A percentile compares a stretch with the other conserved stretches of the same genome.
Evolutionary conservation across 768 basidiomycete genomes (phyloP).

Genomic region (Mycena rosella): DNA sequence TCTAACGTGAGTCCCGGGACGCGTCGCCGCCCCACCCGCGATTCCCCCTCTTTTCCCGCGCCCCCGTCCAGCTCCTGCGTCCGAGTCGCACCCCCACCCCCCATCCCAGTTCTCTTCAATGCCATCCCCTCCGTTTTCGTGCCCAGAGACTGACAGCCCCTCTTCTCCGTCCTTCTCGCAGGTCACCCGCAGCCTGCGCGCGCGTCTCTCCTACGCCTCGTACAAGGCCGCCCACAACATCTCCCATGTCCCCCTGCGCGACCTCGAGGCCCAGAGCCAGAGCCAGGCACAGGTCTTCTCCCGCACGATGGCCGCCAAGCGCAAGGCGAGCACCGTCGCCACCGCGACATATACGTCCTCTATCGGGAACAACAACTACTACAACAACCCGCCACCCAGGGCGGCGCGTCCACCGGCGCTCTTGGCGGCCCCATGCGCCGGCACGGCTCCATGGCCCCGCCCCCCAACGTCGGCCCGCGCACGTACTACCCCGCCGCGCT

Average conservation of each 20-base stretch:
- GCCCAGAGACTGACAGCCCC: constrained; percentile 49
- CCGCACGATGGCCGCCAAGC: constrained; percentile 71
- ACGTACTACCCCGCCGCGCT: constrained; percentile 54
- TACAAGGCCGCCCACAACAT: constrained; percentile 87
- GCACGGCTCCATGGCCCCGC: constrained; percentile 62
- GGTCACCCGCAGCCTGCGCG: constrained; percentile 85
- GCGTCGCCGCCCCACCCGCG: constrained; percentile 56
- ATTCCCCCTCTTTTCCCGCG: constrained; percentile 36
- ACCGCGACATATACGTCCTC: constrained; percentile 27
- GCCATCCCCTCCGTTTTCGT: constrained; percentile 31
- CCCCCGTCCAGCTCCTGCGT: background rate
- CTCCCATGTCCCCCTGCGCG: constrained; percentile 72
- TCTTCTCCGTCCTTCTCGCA: constrained; percentile 57
- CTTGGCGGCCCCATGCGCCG: constrained; percentile 45
- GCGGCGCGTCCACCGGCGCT: constrained; percentile 48
- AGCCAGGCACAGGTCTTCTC: constrained; percentile 58
- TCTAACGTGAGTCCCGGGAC: constrained; percentile 80
- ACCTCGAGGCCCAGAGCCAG: constrained; percentile 75
- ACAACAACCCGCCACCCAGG: constrained; percentile 65
- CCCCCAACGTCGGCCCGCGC: constrained; percentile 54
- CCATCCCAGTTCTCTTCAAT: constrained; percentile 25
- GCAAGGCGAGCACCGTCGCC: constrained; percentile 55
- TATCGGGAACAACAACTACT: constrained; percentile 57
- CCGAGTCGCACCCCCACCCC: background rate
- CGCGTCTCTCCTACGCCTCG: constrained; percentile 85